A percentile compares a stretch with the other conserved stretches of the same genome.
These are phyloP conservation scores for Coprinopsis strossmayeri DNA, from an alignment of 768 basidiomycete genomes.

Conservation along the genomic window DNA sequence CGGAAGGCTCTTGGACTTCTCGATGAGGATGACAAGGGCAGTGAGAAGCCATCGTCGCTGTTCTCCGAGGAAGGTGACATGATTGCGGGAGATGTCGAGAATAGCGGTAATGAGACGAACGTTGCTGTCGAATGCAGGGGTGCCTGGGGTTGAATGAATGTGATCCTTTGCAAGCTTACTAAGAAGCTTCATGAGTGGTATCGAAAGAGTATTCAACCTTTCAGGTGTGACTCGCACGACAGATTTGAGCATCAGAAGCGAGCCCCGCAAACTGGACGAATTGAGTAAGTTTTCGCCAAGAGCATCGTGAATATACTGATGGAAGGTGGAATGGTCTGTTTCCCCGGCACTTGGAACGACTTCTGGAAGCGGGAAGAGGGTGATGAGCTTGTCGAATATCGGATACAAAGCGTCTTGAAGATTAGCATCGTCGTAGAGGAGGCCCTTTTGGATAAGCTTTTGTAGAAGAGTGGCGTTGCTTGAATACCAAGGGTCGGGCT, in stretches of 20 bases:
- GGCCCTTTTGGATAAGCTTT: slow-evolving; percentile 81
- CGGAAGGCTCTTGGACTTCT: slow-evolving; percentile 76
- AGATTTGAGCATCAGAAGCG: slow-evolving; percentile 81
- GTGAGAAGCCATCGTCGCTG: slow-evolving; percentile 77
- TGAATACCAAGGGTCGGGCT: slow-evolving; percentile 77
- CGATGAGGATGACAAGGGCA: slow-evolving; percentile 73
- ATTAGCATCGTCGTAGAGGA: slow-evolving; percentile 69
- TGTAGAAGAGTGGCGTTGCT: slow-evolving; percentile 67
- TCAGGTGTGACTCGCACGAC: slow-evolving; percentile 77
- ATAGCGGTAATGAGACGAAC: slow-evolving; percentile 69
- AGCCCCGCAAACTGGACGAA: slow-evolving; percentile 61
- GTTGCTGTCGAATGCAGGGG: slow-evolving; percentile 47
- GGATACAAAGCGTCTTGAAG: slow-evolving; percentile 81
- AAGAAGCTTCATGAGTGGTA: slow-evolving; percentile 74
- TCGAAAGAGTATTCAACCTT: slow-evolving; percentile 74
- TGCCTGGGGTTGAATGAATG: slow-evolving; percentile 44
- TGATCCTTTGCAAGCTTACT: slow-evolving; percentile 87
- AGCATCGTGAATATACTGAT: slow-evolving; percentile 65
- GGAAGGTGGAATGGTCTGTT: slow-evolving; percentile 69
- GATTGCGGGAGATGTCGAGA: slow-evolving; percentile 78
- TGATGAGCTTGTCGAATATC: slow-evolving; percentile 75
- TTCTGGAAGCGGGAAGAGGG: slow-evolving; percentile 70
- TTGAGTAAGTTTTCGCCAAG: slow-evolving; percentile 78
- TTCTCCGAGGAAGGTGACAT: slow-evolving; percentile 80
- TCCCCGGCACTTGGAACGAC: slow-evolving; percentile 29